These are phyloP conservation scores for Aspergillus alliaceus DNA, from an alignment of 2,329 filamentous ascomycete species.

Conservation along the genomic window DNA sequence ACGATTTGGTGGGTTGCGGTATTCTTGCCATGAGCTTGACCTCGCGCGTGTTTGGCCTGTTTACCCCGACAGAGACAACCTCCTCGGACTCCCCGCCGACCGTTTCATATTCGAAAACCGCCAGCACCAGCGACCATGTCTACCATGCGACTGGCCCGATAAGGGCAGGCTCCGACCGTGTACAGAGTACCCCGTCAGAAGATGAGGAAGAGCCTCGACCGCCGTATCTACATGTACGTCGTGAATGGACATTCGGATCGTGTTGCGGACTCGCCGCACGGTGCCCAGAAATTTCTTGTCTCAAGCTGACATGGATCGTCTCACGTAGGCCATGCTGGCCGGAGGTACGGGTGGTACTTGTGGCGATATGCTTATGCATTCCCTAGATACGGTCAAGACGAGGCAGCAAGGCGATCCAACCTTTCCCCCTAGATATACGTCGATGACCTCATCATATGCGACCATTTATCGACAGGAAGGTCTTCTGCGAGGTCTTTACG, in stretches of 20 bases:
- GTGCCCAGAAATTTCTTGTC: not conserved
- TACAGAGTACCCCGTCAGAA: conserved; percentile 42
- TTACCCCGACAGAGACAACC: conserved; percentile 45
- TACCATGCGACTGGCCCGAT: conserved; percentile 14
- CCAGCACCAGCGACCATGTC: conserved; percentile 20
- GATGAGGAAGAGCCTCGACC: conserved; percentile 59
- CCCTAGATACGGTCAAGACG: conserved; percentile 96
- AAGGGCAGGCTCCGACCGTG: conserved; percentile 15
- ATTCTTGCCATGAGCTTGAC: conserved; percentile 57
- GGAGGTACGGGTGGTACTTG: conserved; percentile 90
- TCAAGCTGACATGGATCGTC: not conserved
- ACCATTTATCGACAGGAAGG: conserved; percentile 94
- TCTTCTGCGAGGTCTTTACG: conserved; percentile 79
- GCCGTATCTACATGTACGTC: conserved; percentile 63
- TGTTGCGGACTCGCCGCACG: not conserved
- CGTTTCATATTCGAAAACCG: conserved; percentile 30
- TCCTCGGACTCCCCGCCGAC: conserved; percentile 26
- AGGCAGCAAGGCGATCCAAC: conserved; percentile 95
- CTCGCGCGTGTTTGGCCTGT: conserved; percentile 54
- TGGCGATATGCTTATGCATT: conserved; percentile 98
- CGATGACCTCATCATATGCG: conserved; percentile 84
- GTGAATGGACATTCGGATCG: not conserved
- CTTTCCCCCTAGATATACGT: conserved; percentile 88
- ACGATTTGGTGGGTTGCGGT: conserved; percentile 33
- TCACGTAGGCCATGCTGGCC: conserved; percentile 80